A percentile compares a stretch with the other conserved stretches of the same genome.
Conservation (phyloP, 352 stramenopile genomes). For the Phytophthora ohioensis region DNA sequence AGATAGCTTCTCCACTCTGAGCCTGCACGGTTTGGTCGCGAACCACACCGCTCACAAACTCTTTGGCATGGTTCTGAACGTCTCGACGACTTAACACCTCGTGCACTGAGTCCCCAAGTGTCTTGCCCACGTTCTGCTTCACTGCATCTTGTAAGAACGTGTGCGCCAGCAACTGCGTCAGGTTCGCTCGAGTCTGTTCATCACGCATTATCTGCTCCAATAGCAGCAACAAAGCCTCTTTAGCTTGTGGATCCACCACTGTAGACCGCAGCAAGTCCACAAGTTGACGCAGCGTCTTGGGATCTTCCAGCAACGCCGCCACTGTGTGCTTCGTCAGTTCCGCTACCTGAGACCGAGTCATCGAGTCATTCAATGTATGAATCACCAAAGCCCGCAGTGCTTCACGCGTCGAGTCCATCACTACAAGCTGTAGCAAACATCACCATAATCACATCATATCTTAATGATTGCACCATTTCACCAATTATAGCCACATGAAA, state of each 20-base stretch:
- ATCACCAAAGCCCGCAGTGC: constrained; percentile 60
- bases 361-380: constrained; percentile 66
- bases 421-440: constrained; percentile 56
- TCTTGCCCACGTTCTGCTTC: constrained; percentile 65
- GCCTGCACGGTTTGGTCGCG: constrained; percentile 83
- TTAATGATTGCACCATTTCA: constrained; percentile 29
- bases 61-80: constrained; percentile 84
- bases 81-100: constrained; percentile 78
- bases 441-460: background rate
- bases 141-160: constrained; percentile 77
- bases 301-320: constrained; percentile 58
- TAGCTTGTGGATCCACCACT: constrained; percentile 57
- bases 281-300: constrained; percentile 62
- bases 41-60: constrained; percentile 85
- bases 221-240: constrained; percentile 59
- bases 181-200: constrained; percentile 54
- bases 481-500: background rate
- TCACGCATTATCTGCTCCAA: constrained; percentile 75
- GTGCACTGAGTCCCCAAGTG: constrained; percentile 75
- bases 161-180: constrained; percentile 69
- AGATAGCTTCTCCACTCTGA: constrained; percentile 81
- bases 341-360: constrained; percentile 62
- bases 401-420: constrained; percentile 71
- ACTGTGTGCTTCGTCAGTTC: constrained; percentile 62
- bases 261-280: constrained; percentile 61